phyloP scores from a whole-genome alignment of 2,329 filamentous ascomycete genomes.

The Exophiala xenobiotica region DNA sequence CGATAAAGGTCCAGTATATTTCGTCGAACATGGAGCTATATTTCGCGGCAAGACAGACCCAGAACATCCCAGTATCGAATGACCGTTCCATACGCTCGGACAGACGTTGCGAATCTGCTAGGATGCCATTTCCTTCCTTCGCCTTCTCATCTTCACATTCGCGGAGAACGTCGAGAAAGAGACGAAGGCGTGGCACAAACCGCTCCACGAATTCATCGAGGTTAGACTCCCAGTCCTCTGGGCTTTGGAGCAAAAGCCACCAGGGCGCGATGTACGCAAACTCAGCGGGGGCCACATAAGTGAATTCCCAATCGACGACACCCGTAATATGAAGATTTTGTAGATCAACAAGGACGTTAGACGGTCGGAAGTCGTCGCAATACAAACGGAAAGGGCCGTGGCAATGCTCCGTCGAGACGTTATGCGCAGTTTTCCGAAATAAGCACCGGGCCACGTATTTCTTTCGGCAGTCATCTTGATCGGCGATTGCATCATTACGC shows the following conservation, averaged over 20 bases:
- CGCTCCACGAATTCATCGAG: conserved; percentile 31
- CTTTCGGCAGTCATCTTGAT: conserved; percentile 31
- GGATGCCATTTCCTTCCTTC: conserved; percentile 9
- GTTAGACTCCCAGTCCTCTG: conserved; percentile 33
- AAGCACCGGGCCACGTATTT: conserved; percentile 33
- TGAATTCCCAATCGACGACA: conserved; percentile 37
- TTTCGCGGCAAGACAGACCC: conserved; percentile 10
- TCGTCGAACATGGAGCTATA: conserved; percentile 11
- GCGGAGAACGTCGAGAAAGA: conserved; percentile 32
- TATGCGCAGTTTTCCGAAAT: conserved; percentile 26
- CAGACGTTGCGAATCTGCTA: background rate
- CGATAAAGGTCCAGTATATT: conserved; percentile 9
- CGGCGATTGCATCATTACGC: conserved; percentile 33
- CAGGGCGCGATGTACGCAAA: conserved; percentile 32
- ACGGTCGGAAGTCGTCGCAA: conserved; percentile 32
- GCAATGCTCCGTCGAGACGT: conserved; percentile 7
- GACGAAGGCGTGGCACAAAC: conserved; percentile 29
- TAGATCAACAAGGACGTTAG: conserved; percentile 31
- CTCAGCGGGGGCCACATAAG: conserved; percentile 28
- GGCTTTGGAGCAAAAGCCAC: conserved; percentile 31
- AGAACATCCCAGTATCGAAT: conserved; percentile 27
- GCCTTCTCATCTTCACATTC: conserved; percentile 31
- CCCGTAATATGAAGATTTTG: conserved; percentile 32
- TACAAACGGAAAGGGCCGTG: conserved; percentile 30
- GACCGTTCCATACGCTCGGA: conserved; percentile 31